A percentile compares a stretch with the other conserved stretches of the same genome.
Evolutionary conservation across 2,329 filamentous ascomycete genomes (phyloP).

Genomic region (Thielaviopsis cerberus): DNA sequence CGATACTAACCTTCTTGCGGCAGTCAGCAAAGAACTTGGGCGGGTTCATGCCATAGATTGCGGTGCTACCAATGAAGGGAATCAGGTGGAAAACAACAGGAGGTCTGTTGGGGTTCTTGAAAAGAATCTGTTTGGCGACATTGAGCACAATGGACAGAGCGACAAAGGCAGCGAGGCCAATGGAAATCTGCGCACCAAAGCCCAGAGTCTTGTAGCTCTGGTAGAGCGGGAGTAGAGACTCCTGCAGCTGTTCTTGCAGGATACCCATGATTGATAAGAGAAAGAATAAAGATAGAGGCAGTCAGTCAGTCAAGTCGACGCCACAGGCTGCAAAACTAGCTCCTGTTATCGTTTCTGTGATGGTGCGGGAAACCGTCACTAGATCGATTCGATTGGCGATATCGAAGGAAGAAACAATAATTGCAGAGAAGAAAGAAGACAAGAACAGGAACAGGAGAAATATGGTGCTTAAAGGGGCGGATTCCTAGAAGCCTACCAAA

Average conservation of each 20-base stretch:
- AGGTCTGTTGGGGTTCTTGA: slow-evolving; percentile 66
- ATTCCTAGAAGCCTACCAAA: not conserved
- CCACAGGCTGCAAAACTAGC: not conserved
- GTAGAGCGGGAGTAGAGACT: slow-evolving; percentile 23
- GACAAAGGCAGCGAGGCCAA: slow-evolving; percentile 27
- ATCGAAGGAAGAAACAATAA: not conserved
- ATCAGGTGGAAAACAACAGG: slow-evolving; percentile 68
- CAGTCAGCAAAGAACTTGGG: slow-evolving; percentile 66
- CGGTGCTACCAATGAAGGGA: slow-evolving; percentile 71
- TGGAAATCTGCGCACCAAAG: slow-evolving; percentile 27
- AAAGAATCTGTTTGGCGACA: slow-evolving; percentile 58
- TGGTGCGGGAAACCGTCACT: slow-evolving; percentile 4
- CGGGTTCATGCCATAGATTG: slow-evolving; percentile 89
- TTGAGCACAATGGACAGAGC: slow-evolving; percentile 52
- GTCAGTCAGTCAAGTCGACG: not conserved
- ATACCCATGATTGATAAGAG: slow-evolving; percentile 30
- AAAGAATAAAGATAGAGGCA: slow-evolving; percentile 11
- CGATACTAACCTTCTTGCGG: slow-evolving; percentile 48
- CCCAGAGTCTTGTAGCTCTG: slow-evolving; percentile 31
- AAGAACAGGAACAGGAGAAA: not conserved
- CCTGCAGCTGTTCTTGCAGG: slow-evolving; percentile 30
- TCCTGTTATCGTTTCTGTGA: slow-evolving; percentile 1
- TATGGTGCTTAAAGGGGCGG: not conserved
- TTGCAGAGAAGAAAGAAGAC: not conserved
- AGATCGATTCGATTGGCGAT: not conserved